These are phyloP conservation scores for Stenogyne calaminthoides DNA, from an alignment of 305 asterid species.

Conservation along the genomic window DNA sequence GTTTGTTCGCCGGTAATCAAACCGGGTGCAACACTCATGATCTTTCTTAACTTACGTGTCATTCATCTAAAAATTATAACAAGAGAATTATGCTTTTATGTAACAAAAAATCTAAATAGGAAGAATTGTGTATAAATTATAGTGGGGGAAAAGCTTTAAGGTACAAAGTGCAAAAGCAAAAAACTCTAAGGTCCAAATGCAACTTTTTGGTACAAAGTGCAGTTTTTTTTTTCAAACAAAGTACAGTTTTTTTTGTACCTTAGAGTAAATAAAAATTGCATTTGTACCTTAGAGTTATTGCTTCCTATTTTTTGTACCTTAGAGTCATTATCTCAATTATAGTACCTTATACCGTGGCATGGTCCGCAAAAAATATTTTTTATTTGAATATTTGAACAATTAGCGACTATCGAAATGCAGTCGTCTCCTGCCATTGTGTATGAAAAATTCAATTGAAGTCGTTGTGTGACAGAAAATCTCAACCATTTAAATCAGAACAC, in stretches of 20 bases:
- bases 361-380: slow-evolving; percentile 58
- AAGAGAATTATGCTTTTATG: not conserved
- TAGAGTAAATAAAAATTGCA: no score
- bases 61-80: not conserved
- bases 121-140: slow-evolving; percentile 7
- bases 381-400: slow-evolving; percentile 58
- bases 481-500: not conserved
- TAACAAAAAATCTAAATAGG: not conserved
- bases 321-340: no score
- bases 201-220: no score
- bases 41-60: not conserved
- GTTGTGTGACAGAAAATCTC: not conserved
- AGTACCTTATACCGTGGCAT: slow-evolving; percentile 81
- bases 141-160: no score
- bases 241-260: no score
- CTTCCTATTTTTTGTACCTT: no score
- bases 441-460: not conserved
- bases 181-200: no score
- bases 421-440: slow-evolving; percentile 64
- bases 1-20: no score
- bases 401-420: slow-evolving; percentile 78
- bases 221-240: no score
- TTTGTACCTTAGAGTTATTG: no score
- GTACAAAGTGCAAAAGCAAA: no score
- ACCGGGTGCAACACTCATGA: no score